Evolutionary conservation across 1,284 basidiomycete genomes (phyloP).

Genomic region (Ganoderma multipileum): DNA sequence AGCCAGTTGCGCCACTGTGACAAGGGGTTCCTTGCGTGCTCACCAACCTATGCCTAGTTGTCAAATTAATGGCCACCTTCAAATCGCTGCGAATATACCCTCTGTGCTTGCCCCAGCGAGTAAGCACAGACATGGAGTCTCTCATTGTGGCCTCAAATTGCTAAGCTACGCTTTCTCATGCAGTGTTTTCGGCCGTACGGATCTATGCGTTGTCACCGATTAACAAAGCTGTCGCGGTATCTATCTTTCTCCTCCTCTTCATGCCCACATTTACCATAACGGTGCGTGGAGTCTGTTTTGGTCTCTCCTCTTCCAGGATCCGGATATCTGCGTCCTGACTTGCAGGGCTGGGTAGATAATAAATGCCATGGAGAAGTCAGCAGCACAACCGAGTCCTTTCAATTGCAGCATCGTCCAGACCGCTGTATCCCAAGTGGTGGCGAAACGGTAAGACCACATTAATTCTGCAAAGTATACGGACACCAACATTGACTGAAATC

Average conservation of each 20-base stretch:
- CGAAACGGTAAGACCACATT: no score
- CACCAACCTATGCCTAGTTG: no score
- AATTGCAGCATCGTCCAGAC: neutral
- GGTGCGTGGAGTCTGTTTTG: neutral
- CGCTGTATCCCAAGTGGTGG: neutral
- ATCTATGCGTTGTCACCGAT: neutral
- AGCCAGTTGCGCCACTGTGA: neutral
- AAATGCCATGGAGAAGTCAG: neutral
- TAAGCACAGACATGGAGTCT: neutral
- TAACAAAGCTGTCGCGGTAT: neutral
- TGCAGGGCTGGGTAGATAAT: neutral
- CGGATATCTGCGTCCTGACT: neutral
- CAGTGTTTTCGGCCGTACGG: neutral
- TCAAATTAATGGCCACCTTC: no score
- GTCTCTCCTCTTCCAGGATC: neutral
- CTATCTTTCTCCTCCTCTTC: neutral
- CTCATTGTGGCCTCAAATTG: no score
- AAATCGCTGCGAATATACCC: no score
- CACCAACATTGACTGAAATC: no score
- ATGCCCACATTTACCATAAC: neutral
- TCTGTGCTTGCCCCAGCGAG: neutral
- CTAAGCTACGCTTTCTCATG: no score
- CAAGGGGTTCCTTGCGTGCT: no score
- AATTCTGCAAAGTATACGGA: no score
- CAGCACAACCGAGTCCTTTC: neutral